Percentiles rank a stretch among this genome's conserved stretches.
phyloP scores from a whole-genome alignment of 2,329 filamentous ascomycete genomes.

The Cladophialophora bantiana region DNA sequence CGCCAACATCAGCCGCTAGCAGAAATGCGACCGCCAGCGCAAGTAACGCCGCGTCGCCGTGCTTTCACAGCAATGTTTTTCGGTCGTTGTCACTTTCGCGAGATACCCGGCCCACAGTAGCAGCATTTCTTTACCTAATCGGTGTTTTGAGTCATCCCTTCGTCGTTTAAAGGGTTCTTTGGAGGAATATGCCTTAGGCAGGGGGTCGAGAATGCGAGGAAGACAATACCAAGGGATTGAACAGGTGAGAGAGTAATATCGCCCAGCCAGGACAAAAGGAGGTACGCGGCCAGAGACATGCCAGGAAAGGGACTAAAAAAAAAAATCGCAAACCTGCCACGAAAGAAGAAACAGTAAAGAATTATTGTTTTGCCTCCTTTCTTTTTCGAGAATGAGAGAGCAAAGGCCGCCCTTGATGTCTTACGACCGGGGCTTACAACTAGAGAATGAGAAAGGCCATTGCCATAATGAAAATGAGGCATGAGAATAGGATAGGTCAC shows the following conservation, averaged over 20 bases:
- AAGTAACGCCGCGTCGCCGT: slow-evolving; percentile 26
- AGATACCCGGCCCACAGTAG: slow-evolving; percentile 23
- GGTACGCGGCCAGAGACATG: neutral
- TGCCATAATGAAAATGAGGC: too few relatives aligned
- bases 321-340: too few relatives aligned
- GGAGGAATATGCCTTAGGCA: neutral
- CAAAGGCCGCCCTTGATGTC: too few relatives aligned
- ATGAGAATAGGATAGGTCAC: too few relatives aligned
- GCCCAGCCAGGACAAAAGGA: too few relatives aligned
- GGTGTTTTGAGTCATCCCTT: neutral
- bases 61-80: slow-evolving; percentile 18
- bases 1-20: slow-evolving; percentile 25
- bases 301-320: neutral
- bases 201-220: neutral
- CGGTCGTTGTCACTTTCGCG: slow-evolving; percentile 16
- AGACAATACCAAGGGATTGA: neutral
- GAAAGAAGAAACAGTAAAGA: too few relatives aligned
- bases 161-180: neutral
- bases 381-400: too few relatives aligned
- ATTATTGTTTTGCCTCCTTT: too few relatives aligned
- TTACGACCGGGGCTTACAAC: too few relatives aligned
- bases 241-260: too few relatives aligned
- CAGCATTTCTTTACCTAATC: slow-evolving; percentile 23
- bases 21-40: slow-evolving; percentile 14
- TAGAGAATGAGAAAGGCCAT: too few relatives aligned